These are phyloP conservation scores for Ophiostoma ulmi DNA, from an alignment of 2,329 filamentous ascomycete genomes.

Conservation along the genomic window DNA sequence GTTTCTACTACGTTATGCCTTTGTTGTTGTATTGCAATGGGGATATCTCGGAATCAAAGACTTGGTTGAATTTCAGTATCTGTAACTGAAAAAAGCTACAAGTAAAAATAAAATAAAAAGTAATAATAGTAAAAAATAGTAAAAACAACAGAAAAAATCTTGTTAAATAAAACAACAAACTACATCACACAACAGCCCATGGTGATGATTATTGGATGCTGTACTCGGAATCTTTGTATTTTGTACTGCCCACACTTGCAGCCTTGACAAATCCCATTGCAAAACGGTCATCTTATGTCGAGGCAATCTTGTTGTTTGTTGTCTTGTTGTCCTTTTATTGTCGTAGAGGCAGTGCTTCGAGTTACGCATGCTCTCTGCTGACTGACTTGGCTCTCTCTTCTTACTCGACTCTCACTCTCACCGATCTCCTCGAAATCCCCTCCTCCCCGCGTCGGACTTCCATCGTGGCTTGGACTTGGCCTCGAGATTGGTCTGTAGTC, in stretches of 20 bases:
- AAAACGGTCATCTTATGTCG: conserved; percentile 4
- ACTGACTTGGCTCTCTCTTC: background rate
- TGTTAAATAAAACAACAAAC: background rate
- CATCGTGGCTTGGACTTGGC: conserved; percentile 3
- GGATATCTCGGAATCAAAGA: too few relatives aligned
- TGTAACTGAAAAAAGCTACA: too few relatives aligned
- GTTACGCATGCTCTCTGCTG: background rate
- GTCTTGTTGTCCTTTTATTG: background rate
- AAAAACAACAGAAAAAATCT: background rate
- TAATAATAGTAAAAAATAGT: background rate
- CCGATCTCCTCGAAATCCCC: background rate
- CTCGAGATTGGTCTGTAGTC: background rate
- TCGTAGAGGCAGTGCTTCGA: background rate
- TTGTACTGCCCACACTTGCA: background rate
- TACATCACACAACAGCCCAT: background rate
- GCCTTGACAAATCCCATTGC: conserved; percentile 12
- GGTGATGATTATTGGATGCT: background rate
- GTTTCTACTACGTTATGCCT: background rate
- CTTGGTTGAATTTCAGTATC: too few relatives aligned
- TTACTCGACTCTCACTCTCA: background rate
- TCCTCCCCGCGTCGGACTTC: conserved; percentile 3
- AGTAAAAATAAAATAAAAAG: too few relatives aligned
- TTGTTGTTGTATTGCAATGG: background rate
- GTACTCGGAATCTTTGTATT: background rate
- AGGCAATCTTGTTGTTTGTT: too few relatives aligned